Conservation (phyloP, 805 yeast species). For the Candida krabiensis region DNA sequence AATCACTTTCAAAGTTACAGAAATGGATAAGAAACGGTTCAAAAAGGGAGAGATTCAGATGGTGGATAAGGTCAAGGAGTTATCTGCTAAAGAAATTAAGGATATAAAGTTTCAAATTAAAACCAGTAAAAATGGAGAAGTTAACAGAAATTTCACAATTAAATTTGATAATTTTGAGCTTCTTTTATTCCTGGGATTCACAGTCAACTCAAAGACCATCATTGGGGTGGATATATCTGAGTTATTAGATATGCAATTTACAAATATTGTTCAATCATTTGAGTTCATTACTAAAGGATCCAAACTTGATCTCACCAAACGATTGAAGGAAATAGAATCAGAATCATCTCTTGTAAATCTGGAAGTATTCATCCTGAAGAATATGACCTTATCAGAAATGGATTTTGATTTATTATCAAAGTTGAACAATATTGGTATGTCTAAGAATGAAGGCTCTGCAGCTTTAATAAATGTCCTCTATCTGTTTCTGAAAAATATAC, state of each 20-base stretch:
- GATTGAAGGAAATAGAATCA: conserved; percentile 9
- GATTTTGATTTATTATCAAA: conserved; percentile 13
- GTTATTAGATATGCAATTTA: conserved; percentile 21
- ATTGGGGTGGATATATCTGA: conserved; percentile 41
- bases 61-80: conserved; percentile 16
- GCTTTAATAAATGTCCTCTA: conserved; percentile 24
- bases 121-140: conserved; percentile 14
- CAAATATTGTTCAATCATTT: conserved; percentile 22
- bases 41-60: conserved; percentile 18
- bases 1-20: conserved; percentile 39
- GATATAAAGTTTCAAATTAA: conserved; percentile 21
- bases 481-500: conserved; percentile 28
- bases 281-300: conserved; percentile 19
- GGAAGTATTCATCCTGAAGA: conserved; percentile 18
- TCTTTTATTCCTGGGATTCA: conserved; percentile 21
- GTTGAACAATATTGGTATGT: conserved; percentile 23
- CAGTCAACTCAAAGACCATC: conserved; percentile 24
- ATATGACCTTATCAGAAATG: conserved; percentile 14
- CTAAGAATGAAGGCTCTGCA: conserved; percentile 20
- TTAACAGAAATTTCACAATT: conserved; percentile 17
- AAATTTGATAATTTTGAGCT: conserved; percentile 12
- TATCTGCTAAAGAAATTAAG: conserved; percentile 31
- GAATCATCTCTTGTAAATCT: conserved; percentile 10
- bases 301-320: conserved; percentile 6
- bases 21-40: conserved; percentile 27